phyloP scores from a whole-genome alignment of 805 yeast species.

The Starmera amethionina region DNA sequence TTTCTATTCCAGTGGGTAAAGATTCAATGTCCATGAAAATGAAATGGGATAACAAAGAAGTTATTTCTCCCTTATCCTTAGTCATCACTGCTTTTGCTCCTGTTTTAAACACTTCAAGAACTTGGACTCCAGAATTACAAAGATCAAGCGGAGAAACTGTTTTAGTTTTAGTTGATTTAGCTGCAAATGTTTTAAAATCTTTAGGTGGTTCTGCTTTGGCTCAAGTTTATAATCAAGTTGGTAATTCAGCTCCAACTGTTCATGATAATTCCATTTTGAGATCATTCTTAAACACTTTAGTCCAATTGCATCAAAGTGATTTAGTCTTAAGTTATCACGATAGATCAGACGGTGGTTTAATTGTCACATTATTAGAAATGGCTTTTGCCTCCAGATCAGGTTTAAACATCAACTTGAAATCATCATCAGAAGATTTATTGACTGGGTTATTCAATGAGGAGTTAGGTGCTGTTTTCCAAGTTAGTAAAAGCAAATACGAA shows the following conservation, averaged over 20 bases:
- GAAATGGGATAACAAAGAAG: slow-evolving; percentile 92
- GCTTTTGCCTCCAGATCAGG: slow-evolving; percentile 95
- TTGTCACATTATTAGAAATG: slow-evolving; percentile 84
- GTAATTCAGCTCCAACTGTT: slow-evolving; percentile 76
- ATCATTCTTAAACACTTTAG: slow-evolving; percentile 58
- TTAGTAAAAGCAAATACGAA: slow-evolving; percentile 40
- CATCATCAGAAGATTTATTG: slow-evolving; percentile 31
- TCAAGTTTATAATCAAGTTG: slow-evolving; percentile 86
- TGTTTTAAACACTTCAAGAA: slow-evolving; percentile 70
- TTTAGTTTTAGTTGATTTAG: slow-evolving; percentile 71
- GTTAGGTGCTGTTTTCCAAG: slow-evolving; percentile 93
- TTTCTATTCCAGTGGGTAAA: slow-evolving; percentile 95
- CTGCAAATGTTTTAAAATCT: slow-evolving; percentile 41
- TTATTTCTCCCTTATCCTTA: slow-evolving; percentile 89
- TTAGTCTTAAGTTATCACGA: slow-evolving; percentile 86
- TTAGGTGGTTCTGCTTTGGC: slow-evolving; percentile 94
- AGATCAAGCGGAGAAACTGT: slow-evolving; percentile 41
- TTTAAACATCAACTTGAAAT: slow-evolving; percentile 41
- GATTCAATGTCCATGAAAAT: slow-evolving; percentile 99
- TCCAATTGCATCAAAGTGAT: slow-evolving; percentile 57
- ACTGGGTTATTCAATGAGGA: slow-evolving; percentile 81
- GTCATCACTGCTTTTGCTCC: slow-evolving; percentile 89
- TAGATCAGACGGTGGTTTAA: slow-evolving; percentile 92
- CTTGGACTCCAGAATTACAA: slow-evolving; percentile 89
- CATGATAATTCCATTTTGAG: slow-evolving; percentile 56